These are phyloP conservation scores for Kodamaea fukazawae DNA, from an alignment of 805 yeast genomes.

Conservation along the genomic window DNA sequence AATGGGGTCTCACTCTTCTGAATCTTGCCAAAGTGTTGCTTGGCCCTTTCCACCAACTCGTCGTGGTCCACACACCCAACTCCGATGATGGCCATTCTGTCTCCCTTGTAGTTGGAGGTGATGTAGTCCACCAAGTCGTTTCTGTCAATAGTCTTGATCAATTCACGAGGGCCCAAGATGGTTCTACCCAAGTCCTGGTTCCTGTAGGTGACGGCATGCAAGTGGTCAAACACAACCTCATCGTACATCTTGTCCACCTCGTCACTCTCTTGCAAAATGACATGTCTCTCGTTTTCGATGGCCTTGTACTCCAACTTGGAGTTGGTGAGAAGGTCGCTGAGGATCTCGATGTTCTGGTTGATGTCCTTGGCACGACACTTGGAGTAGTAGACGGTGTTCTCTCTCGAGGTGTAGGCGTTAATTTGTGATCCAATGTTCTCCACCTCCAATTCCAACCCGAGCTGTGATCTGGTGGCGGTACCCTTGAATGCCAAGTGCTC, in stretches of 20 bases:
- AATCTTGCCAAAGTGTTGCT: constrained; percentile 71
- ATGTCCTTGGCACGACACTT: constrained; percentile 79
- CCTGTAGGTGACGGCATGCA: constrained; percentile 88
- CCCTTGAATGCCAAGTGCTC: constrained; percentile 98
- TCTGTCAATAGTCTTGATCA: constrained; percentile 76
- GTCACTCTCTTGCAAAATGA: constrained; percentile 92
- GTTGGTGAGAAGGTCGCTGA: constrained; percentile 84
- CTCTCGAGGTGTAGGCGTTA: constrained; percentile 98
- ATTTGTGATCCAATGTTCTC: constrained; percentile 96
- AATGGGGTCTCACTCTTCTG: constrained; percentile 59
- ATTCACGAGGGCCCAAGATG: constrained; percentile 88
- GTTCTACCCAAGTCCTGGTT: constrained; percentile 95
- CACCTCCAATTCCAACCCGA: constrained; percentile 83
- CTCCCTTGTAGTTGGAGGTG: constrained; percentile 84
- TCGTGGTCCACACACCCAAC: constrained; percentile 93
- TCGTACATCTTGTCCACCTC: constrained; percentile 98
- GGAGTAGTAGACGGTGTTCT: constrained; percentile 95
- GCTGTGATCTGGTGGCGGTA: constrained; percentile 75
- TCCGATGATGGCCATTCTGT: constrained; percentile 97
- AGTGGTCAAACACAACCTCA: constrained; percentile 95
- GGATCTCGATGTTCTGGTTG: constrained; percentile 79
- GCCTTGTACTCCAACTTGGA: constrained; percentile 80
- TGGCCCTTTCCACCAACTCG: constrained; percentile 72
- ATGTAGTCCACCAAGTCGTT: constrained; percentile 78
- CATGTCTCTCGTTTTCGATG: constrained; percentile 94